Conservation (phyloP, 2,329 filamentous ascomycete genomes). For the Fusarium beomiforme region DNA sequence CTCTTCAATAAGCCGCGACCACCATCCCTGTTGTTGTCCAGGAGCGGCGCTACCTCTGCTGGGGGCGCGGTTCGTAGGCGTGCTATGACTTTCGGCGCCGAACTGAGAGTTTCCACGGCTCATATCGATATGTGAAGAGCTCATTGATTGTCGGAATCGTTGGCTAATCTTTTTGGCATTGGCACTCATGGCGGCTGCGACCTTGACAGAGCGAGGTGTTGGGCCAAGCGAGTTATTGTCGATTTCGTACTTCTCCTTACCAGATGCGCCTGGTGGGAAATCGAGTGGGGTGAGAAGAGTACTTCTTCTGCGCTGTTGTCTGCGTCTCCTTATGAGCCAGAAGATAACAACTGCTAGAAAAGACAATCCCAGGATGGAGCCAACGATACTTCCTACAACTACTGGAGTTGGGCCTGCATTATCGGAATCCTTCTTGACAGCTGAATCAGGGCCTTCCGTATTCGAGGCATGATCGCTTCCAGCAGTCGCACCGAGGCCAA, state of each 20-base stretch:
- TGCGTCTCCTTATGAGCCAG: conserved; percentile 59
- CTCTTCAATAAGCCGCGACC: conserved; percentile 54
- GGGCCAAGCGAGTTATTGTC: conserved; percentile 60
- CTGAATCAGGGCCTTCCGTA: conserved; percentile 21
- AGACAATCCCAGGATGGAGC: conserved; percentile 54
- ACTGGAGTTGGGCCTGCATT: conserved; percentile 44
- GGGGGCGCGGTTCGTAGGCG: conserved; percentile 41
- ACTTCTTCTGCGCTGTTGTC: conserved; percentile 55
- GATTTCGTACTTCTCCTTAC: conserved; percentile 43
- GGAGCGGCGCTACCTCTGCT: conserved; percentile 12
- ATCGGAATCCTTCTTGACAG: conserved; percentile 12
- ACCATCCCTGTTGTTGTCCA: conserved; percentile 52
- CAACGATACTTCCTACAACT: conserved; percentile 63
- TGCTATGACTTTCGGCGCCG: conserved; percentile 51
- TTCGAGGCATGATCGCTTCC: conserved; percentile 32
- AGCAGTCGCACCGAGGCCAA: conserved; percentile 32
- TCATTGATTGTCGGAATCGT: conserved; percentile 29
- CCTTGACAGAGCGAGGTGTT: conserved; percentile 52
- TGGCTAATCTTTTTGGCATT: conserved; percentile 45
- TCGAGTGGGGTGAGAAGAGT: conserved; percentile 61
- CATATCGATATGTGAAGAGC: conserved; percentile 57
- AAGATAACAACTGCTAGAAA: conserved; percentile 57
- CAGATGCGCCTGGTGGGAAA: conserved; percentile 37
- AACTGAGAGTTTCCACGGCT: conserved; percentile 65
- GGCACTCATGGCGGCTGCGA: conserved; percentile 43